Conservation (phyloP, 805 yeast genomes). For the Kodamaea kakaduensis region DNA sequence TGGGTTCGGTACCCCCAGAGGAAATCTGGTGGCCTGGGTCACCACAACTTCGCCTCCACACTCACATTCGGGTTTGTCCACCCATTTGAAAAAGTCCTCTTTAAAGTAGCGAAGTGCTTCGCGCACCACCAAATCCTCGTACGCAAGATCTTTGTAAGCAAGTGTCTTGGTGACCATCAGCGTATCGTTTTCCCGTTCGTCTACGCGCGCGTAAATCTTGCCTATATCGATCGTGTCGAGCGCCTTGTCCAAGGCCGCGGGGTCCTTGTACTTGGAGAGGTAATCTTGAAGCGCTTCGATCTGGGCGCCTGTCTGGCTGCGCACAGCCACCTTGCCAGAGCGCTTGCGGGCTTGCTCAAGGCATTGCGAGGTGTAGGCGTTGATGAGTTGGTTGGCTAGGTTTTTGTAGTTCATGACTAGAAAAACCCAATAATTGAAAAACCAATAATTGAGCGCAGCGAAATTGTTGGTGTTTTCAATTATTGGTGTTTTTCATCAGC, state of each 20-base stretch:
- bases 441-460: too few species aligned
- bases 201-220: constrained; percentile 57
- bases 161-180: constrained; percentile 13
- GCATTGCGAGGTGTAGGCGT: constrained; percentile 10
- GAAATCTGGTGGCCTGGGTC: constrained; percentile 26
- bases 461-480: too few species aligned
- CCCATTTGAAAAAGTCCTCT: constrained; percentile 78
- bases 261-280: constrained; percentile 11
- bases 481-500: too few species aligned
- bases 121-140: constrained; percentile 35
- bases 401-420: constrained; percentile 6
- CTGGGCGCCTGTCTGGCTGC: too few species aligned
- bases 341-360: constrained; percentile 5
- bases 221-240: constrained; percentile 62
- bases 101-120: constrained; percentile 50
- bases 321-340: too few species aligned
- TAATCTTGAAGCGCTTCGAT: constrained; percentile 3
- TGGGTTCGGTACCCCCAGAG: constrained; percentile 35
- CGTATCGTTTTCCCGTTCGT: constrained; percentile 31
- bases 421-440: too few species aligned
- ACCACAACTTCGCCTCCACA: constrained; percentile 35
- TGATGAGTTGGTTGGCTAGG: constrained; percentile 12
- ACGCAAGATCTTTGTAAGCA: constrained; percentile 13
- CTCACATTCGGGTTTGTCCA: constrained; percentile 63
- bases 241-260: constrained; percentile 42